phyloP scores from a whole-genome alignment of 208 protist genomes.

The Acanthamoeba sp. region DNA sequence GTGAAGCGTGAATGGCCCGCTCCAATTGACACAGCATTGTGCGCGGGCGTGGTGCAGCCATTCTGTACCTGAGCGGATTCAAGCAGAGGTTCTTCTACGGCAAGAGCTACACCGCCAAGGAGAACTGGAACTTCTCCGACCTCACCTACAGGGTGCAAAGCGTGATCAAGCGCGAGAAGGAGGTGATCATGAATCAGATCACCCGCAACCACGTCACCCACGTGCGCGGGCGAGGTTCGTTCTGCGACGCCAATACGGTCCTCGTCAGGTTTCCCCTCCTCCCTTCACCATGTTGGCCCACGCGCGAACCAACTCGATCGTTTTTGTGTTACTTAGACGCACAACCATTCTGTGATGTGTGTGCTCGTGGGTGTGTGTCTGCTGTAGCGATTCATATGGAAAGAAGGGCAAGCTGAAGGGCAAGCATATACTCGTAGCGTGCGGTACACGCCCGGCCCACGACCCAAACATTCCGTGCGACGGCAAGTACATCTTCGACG shows the following conservation, averaged over 20 bases:
- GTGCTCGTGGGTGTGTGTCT: no score
- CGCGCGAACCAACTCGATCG: neutral
- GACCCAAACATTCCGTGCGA: constrained; percentile 64
- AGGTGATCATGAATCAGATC: constrained; percentile 55
- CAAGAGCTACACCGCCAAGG: constrained; percentile 59
- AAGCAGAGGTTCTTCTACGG: constrained; percentile 71
- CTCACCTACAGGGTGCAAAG: constrained; percentile 53
- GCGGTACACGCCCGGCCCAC: constrained; percentile 73
- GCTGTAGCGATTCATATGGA: neutral
- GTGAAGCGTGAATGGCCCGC: no score
- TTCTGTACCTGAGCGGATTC: constrained; percentile 68
- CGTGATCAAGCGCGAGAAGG: constrained; percentile 60
- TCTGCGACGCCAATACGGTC: constrained; percentile 59
- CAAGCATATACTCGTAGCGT: constrained; percentile 68
- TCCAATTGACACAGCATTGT: neutral
- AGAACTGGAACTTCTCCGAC: constrained; percentile 54
- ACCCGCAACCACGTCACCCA: constrained; percentile 49
- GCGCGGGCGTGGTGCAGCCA: neutral
- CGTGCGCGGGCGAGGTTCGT: neutral
- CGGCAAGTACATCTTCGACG: constrained; percentile 75
- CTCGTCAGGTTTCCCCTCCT: neutral
- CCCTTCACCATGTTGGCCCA: neutral
- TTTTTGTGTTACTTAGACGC: no score
- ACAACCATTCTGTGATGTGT: no score
- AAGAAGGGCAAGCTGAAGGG: constrained; percentile 25